Evolutionary conservation across 148 eudicot species (phyloP), one percentile per base, ranked within the genome.

Genomic region (Linanthus parryae): DNA sequence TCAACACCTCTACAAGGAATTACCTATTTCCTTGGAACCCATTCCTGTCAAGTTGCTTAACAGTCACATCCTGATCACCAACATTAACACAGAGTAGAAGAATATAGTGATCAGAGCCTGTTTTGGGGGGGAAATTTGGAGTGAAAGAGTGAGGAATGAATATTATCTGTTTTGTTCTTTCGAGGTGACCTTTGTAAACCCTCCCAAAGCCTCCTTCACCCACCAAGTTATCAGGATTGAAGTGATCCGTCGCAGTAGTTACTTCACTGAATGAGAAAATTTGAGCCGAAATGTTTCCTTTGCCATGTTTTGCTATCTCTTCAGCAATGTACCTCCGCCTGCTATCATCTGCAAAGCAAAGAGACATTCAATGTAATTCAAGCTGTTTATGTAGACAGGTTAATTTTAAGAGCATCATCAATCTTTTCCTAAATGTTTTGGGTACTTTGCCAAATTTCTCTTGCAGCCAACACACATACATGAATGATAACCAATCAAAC

Each of bases 181-280:
- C 42, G 15, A 87, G 6, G 57, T 54, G 62, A 41, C 78, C 96
- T 73, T 68, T 84, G 83, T 92, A 84, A 53, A 92, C 99, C 53
- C 76, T 73, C 9, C 99, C 99, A 40, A 92, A 92, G n/a, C 99
- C 99, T 23, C 99, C 99, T 68, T 92, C 96, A 40, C 99, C 99
- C 5, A 87, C 46, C 64, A 87, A 65, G 57, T 38, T 61, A 0
- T 73, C 65, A 19, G 64, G 23, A 10, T 59, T 54, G 67, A 92
- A 92, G 62, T 88, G 68, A 1, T 75, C 48, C 17, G 99, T 92
- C 43, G 80, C 85, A 44, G 20, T 49, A 31, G 52, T 52, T 27
- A 92, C 66, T 46, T 92, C 99, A 0, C 25, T 26, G 60, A 57
- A 87, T 56, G 75, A 19, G 59, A 84, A 84, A 36, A 74, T 70